Evolutionary conservation across 1,284 basidiomycete genomes (phyloP), one percentile per base, ranked within the genome.

Genomic region (Ceratobasidium sp.): DNA sequence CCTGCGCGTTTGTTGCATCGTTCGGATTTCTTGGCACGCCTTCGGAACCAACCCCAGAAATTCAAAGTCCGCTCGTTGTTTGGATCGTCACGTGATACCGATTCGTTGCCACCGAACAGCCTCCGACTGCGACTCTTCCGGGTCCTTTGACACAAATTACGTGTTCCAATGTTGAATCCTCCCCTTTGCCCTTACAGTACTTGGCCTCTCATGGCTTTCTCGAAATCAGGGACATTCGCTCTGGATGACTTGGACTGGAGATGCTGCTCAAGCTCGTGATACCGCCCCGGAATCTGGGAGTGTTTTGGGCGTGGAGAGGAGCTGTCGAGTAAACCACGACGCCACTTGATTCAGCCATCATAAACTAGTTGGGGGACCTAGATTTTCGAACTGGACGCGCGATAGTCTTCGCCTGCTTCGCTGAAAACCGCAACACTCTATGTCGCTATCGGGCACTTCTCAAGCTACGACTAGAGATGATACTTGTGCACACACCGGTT

Each of bases 41-140:
- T 9, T 6, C 40, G 3, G 40, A 43, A 11, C 40, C 40, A 8
- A 51, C 49, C n/a, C 49, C 46, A 4, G 8, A 8, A 22, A 51
- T 51, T 51, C 49, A 51, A 51, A n/a, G 49, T 51, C 49, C 49
- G 49, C 49, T 51, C 19, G 8, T n/a, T 51, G 49, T 51, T 51
- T 51, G 49, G 49, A 1, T 9, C 19, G 9, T 22, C 49, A 51
- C 49, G 49, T 51, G 49, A 51, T 8, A 51, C 19, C 17, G 5
- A n/a, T n/a, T 19, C 19, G n/a, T 51, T 17, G 17, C 49, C 49
- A 51, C 49, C 9, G 40, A 43, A 11, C 40, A 8, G 1, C 8
- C 40, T 43, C 40, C 9, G 40, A 43, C 40, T 9, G 37, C 37
- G 37, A 40, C 9, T 5, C 37, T 40, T 40, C 37, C 9, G 6